phyloP scores from a whole-genome alignment of 2,329 filamentous ascomycete species.

The Venturia oleaginea region DNA sequence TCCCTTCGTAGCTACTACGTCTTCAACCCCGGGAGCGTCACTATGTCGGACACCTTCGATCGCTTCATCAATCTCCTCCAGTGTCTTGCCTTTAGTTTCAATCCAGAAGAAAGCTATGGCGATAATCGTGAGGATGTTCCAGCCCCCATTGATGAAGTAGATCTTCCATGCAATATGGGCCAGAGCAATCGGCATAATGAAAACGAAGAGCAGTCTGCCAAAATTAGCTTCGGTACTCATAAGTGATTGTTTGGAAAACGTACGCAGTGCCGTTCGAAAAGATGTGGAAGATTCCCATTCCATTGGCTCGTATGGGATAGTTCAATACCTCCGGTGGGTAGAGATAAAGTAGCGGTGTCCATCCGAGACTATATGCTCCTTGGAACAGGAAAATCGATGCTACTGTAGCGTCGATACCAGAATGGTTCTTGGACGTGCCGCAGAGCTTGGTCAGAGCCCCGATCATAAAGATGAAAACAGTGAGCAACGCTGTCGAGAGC shows the following conservation, averaged over 20 bases:
- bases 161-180: conserved; percentile 17
- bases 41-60: background rate
- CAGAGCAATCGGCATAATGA: conserved; percentile 16
- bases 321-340: conserved; percentile 44
- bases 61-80: conserved; percentile 8
- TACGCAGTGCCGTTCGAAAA: conserved; percentile 12
- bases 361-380: conserved; percentile 42
- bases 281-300: conserved; percentile 25
- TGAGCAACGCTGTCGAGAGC: conserved; percentile 36
- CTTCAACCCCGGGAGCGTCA: background rate
- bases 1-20: background rate
- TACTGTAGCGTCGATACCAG: conserved; percentile 35
- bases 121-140: conserved; percentile 8
- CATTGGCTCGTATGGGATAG: conserved; percentile 42
- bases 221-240: conserved; percentile 8
- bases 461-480: conserved; percentile 43
- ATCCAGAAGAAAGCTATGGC: conserved; percentile 1
- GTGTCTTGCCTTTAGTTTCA: conserved; percentile 11
- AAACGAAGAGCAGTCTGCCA: conserved; percentile 12
- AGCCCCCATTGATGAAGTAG: conserved; percentile 13
- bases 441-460: conserved; percentile 40
- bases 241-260: no score
- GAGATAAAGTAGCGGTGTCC: conserved; percentile 40
- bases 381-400: conserved; percentile 45
- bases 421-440: conserved; percentile 18